These are phyloP conservation scores for Rostrohypoxylon terebratum DNA, from an alignment of 495 filamentous ascomycete species.

Conservation along the genomic window DNA sequence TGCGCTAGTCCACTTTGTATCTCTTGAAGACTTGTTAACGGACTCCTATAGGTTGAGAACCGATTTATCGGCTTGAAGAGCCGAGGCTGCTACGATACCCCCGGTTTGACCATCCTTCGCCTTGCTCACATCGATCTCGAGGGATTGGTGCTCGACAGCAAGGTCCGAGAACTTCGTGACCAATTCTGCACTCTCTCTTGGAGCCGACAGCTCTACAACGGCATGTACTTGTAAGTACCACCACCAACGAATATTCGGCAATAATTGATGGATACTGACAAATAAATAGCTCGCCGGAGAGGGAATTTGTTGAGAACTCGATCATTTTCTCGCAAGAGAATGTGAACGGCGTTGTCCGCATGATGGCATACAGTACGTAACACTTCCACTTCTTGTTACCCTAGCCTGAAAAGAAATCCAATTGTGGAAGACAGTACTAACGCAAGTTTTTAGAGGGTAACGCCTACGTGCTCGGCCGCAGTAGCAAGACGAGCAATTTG, in stretches of 20 bases:
- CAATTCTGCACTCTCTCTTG: constrained; percentile 83
- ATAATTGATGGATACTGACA: constrained; percentile 8
- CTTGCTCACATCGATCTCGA: constrained; percentile 85
- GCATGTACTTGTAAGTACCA: constrained; percentile 62
- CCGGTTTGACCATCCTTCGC: constrained; percentile 75
- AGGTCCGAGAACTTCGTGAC: constrained; percentile 87
- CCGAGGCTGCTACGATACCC: constrained; percentile 91
- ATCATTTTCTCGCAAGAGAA: constrained; percentile 76
- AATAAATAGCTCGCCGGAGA: constrained; percentile 71
- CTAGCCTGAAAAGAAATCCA: constrained; percentile 36
- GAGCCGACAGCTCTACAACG: constrained; percentile 82
- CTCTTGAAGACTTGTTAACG: not conserved
- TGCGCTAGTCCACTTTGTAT: not conserved
- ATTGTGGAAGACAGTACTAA: constrained; percentile 63
- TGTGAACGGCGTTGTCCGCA: constrained; percentile 67
- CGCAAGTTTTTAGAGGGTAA: constrained; percentile 78
- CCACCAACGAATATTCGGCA: not conserved
- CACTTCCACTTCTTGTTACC: not conserved
- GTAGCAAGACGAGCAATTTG: constrained; percentile 82
- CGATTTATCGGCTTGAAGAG: constrained; percentile 82
- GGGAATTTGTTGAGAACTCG: constrained; percentile 70
- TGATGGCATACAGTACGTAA: constrained; percentile 68
- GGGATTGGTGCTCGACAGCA: constrained; percentile 84
- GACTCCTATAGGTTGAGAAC: constrained; percentile 67
- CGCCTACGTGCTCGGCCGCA: constrained; percentile 79